These are phyloP conservation scores for Pseudozyma thailandica DNA, from an alignment of 1,284 basidiomycete species.

Conservation along the genomic window DNA sequence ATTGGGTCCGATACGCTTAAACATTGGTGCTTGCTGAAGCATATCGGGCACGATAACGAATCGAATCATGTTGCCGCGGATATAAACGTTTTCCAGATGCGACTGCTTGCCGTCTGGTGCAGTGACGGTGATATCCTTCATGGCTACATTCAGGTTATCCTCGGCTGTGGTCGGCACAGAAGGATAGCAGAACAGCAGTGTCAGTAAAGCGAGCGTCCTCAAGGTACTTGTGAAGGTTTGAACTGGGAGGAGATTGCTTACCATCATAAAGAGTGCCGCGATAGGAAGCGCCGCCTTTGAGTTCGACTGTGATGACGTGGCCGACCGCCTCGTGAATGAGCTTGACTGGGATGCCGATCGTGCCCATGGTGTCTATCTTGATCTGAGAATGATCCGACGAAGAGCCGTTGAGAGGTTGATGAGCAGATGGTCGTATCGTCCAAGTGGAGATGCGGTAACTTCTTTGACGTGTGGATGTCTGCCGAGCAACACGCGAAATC, in stretches of 20 bases:
- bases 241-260: slow-evolving; percentile 21
- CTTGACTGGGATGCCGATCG: slow-evolving; percentile 69
- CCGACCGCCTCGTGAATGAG: slow-evolving; percentile 76
- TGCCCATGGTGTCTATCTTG: slow-evolving; percentile 44
- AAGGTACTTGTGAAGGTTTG: too few species aligned
- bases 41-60: slow-evolving; percentile 99
- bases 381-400: neutral
- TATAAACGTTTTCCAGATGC: slow-evolving; percentile 99
- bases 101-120: slow-evolving; percentile 97
- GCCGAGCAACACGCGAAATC: slow-evolving; percentile 21
- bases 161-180: slow-evolving; percentile 76
- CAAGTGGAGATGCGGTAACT: slow-evolving; percentile 2
- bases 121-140: slow-evolving; percentile 97
- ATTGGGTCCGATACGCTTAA: slow-evolving; percentile 97
- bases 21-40: slow-evolving; percentile 99
- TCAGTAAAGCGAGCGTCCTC: too few species aligned
- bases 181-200: neutral
- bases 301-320: slow-evolving; percentile 95
- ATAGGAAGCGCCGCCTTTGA: slow-evolving; percentile 97
- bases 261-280: slow-evolving; percentile 92
- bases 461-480: slow-evolving; percentile 3
- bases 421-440: neutral
- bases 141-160: slow-evolving; percentile 95
- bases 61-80: slow-evolving; percentile 87
- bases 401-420: neutral